Base-by-base conservation (phyloP, 208 protist species). In the Leishmania amazonensis region DNA sequence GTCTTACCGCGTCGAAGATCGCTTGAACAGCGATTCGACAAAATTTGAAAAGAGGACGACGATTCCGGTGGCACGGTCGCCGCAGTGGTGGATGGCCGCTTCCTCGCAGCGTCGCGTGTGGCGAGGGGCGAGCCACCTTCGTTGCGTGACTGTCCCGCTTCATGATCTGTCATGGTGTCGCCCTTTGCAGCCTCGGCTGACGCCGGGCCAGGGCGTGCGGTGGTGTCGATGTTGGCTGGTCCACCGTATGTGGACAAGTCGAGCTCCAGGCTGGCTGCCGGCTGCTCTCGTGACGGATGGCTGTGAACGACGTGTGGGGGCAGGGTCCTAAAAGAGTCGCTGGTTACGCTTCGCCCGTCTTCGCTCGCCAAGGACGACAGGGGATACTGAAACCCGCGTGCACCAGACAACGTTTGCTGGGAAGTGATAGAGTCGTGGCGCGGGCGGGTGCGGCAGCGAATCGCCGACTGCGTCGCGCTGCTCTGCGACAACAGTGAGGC, bases 331-430 rank as follows among this genome's bases (percentile, higher is more conserved):
- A 85, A 64, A 9, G 82, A 85, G 64, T 85, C 82, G 73, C 82
- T 85, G 60, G 79, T 68, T 6, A 64, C 82, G 49, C 82, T 85
- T 62, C 72, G 82, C 28, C 82, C 82, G 42, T 74, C 80, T 8
- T 87, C 83, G 76, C 83, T 87, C 58, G 77, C 65, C 47, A 60
- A 62, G 9, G 83, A 87, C 13, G 83, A 83, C n/a, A 87, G 13
- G 47, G 83, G 79, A 73, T 83, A 84, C 54, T 83, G 83, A 70
- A 87, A 87, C 28, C 83, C 83, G 9, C 80, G 78, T n/a, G 67
- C 80, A 31, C 81, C 83, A n/a, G 24, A 24, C 4, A 79, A 40
- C 1, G 79, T 81, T 4, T 58, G 53, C 65, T 80, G 79, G 15
- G 79, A 82, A 47, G 65, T 82, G n/a, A 71, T 81, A n/a, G 82